Conservation (phyloP, 2,329 filamentous ascomycete genomes). For the Botrytis aclada region DNA sequence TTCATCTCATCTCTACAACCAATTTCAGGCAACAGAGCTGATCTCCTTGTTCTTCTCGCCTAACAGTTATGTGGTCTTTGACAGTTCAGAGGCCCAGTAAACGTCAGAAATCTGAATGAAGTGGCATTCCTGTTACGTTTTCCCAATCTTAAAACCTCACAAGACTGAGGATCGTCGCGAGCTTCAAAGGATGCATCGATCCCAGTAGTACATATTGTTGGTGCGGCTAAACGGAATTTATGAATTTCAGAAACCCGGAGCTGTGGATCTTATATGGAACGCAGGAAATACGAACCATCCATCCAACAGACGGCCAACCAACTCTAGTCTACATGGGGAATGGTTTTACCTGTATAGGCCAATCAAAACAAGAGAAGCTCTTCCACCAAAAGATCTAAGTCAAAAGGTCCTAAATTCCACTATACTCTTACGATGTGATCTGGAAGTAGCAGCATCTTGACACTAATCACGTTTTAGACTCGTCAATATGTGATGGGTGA, state of each 20-base stretch:
- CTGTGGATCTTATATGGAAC: background rate
- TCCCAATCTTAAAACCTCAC: background rate
- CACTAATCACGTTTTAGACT: background rate
- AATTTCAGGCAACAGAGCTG: background rate
- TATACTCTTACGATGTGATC: background rate
- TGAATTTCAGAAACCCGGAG: background rate
- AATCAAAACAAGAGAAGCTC: background rate
- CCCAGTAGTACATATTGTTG: background rate
- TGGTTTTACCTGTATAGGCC: background rate
- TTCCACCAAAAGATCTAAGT: background rate
- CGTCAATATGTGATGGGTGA: background rate
- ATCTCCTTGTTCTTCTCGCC: background rate
- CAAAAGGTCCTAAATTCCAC: background rate
- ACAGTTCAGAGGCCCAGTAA: background rate
- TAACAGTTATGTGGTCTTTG: background rate
- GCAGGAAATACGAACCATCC: background rate
- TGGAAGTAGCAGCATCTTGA: background rate
- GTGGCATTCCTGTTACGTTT: background rate
- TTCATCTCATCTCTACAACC: background rate
- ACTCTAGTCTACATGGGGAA: background rate
- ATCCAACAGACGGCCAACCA: background rate
- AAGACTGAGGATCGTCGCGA: background rate
- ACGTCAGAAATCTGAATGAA: background rate
- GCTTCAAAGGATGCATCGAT: background rate
- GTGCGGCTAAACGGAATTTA: background rate